Conservation (phyloP, 495 filamentous ascomycete species). For the Glutinoglossum americanum region DNA sequence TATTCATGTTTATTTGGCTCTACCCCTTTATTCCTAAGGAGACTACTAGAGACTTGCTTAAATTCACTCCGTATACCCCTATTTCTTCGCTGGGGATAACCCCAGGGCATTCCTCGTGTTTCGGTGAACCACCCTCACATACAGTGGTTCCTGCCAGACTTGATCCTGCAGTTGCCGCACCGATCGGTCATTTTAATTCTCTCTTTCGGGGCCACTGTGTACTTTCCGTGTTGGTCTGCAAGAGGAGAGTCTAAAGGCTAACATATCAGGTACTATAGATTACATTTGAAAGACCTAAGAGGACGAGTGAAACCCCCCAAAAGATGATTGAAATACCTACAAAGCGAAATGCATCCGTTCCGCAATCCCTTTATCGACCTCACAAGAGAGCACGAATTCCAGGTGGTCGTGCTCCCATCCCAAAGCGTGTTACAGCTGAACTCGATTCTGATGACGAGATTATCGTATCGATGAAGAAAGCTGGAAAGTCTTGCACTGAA, state of each 20-base stretch:
- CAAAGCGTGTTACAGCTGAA: slow-evolving; percentile 13
- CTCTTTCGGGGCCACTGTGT: no score
- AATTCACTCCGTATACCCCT: no score
- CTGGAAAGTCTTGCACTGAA: slow-evolving; percentile 13
- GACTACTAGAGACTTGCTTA: no score
- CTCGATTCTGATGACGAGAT: slow-evolving; percentile 19
- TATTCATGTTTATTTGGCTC: neutral
- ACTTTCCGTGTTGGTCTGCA: neutral
- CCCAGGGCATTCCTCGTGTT: neutral
- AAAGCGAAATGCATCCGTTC: neutral
- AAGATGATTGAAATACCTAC: neutral
- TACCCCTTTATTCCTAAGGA: no score
- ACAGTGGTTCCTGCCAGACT: no score
- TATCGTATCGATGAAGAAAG: slow-evolving; percentile 17
- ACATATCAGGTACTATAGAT: neutral
- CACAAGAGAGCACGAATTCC: neutral
- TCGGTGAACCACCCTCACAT: no score
- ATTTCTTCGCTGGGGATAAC: no score
- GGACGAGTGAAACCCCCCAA: neutral
- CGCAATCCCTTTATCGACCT: neutral
- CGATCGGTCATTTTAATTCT: no score
- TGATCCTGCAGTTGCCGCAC: no score
- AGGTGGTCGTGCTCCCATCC: slow-evolving; percentile 1
- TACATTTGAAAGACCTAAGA: neutral
- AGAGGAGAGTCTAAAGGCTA: neutral